Evolutionary conservation across 2,329 filamentous ascomycete species (phyloP), one percentile per base, ranked within the genome.

Genomic region (Davidsoniella neocaledoniae): DNA sequence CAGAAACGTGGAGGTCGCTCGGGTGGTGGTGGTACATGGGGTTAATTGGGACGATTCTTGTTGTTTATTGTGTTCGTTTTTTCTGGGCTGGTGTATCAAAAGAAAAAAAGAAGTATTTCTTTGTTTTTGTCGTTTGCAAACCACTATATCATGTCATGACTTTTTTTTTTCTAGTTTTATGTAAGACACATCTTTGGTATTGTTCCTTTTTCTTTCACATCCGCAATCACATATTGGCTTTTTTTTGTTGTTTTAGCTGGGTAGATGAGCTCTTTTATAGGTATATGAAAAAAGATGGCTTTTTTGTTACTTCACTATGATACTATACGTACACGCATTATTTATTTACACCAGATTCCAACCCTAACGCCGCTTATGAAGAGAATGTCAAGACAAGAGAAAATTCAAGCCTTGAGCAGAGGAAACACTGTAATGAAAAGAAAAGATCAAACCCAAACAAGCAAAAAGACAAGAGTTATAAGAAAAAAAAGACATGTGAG

Each of bases 21-120:
- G 53, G 91, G 86, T 46, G 82, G 85, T 12, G 77, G 76, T 49
- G 90, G 90, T 2, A 98, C 91, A 7, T 98, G 91, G 91, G 91
- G 84, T 56, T 88, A 69, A 37, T 19, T 14, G n/a, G 17, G 14
- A 37, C 12, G 29, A 25, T 26, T 44, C 5, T 38, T 33, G 19
- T 25, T 37, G 21, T 40, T 9, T 29, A 2, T 46, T 39, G 8
- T 45, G 44, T 23, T 29, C 7, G 14, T 38, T 29, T 51, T 39
- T 25, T 41, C 39, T 41, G 29, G 29, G 29, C 29, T 33, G 29
- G 29, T 33, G 29, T 33, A 33, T 33, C 8, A 9, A 33, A 33
- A 33, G 10, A 33, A 33, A 33, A 12, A 12, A 33, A 33, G 8
- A 9, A 33, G 29, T 12, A 33, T 2, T 33, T 9, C 12, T 33